Conservation (phyloP, 2,329 filamentous ascomycete species). For the Ceratocystiopsis sp. region DNA sequence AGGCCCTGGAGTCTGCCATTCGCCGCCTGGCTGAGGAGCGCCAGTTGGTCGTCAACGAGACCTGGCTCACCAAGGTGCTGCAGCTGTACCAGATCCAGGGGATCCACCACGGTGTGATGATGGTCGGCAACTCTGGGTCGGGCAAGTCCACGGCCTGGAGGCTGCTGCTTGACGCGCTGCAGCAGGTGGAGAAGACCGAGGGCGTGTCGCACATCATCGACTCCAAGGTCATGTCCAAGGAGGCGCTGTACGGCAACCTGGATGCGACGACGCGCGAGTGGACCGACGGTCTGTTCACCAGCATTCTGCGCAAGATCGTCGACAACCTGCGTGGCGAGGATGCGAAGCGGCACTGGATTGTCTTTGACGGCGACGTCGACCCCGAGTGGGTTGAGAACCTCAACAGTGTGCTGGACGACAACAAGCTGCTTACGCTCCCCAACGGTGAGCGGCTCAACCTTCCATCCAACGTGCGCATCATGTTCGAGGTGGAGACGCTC, state of each 20-base stretch:
- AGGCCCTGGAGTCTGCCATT: constrained; percentile 65
- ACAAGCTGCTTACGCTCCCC: constrained; percentile 89
- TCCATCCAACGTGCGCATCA: constrained; percentile 88
- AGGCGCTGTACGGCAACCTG: constrained; percentile 85
- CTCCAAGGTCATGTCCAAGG: constrained; percentile 99
- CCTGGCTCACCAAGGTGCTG: constrained; percentile 94
- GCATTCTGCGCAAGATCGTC: constrained; percentile 93
- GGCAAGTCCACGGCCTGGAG: constrained; percentile 96
- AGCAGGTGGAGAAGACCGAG: constrained; percentile 79
- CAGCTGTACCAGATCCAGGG: constrained; percentile 97
- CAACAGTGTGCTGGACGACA: constrained; percentile 98
- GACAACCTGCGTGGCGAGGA: constrained; percentile 97
- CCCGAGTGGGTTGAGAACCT: constrained; percentile 99
- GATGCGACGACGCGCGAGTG: constrained; percentile 96
- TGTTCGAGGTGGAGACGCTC: constrained; percentile 98
- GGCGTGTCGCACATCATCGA: constrained; percentile 96
- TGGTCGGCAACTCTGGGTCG: constrained; percentile 95
- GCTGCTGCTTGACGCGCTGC: constrained; percentile 75
- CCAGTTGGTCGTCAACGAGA: constrained; percentile 76
- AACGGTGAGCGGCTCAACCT: constrained; percentile 96
- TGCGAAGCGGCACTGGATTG: constrained; percentile 94
- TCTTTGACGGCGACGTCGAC: constrained; percentile 97
- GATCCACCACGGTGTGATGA: constrained; percentile 99
- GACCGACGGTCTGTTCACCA: constrained; percentile 97
- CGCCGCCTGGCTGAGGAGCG: constrained; percentile 67